Conservation (phyloP, 2,329 filamentous ascomycete species). For the Aspergillus novoparasiticus region DNA sequence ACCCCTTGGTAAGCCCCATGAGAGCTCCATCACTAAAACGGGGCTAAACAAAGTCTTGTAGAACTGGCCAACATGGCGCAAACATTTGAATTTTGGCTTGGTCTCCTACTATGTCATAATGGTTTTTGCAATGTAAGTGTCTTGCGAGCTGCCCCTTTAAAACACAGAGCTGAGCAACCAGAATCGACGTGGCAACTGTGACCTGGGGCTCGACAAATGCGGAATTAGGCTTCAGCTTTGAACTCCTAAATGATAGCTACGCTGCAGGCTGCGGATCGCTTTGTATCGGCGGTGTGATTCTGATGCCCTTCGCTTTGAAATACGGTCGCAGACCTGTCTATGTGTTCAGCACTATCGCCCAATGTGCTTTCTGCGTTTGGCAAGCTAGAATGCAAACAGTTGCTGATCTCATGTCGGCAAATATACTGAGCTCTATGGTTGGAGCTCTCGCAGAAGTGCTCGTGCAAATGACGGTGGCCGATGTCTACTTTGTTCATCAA, state of each 20-base stretch:
- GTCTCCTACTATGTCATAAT: not conserved
- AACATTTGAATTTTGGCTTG: not conserved
- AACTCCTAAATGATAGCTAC: slow-evolving; percentile 48
- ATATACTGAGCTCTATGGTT: slow-evolving; percentile 47
- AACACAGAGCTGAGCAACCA: not conserved
- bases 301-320: slow-evolving; percentile 52
- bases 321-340: slow-evolving; percentile 52
- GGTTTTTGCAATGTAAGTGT: not conserved
- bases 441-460: slow-evolving; percentile 49
- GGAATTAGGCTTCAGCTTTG: slow-evolving; percentile 48
- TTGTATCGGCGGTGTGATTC: slow-evolving; percentile 44
- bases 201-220: slow-evolving; percentile 48
- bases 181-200: not conserved
- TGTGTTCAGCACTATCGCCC: slow-evolving; percentile 43
- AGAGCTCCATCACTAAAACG: accelerated
- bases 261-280: slow-evolving; percentile 49
- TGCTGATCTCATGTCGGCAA: slow-evolving; percentile 48
- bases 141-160: not conserved
- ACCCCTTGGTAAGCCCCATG: not conserved
- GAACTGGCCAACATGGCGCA: not conserved
- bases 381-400: slow-evolving; percentile 45
- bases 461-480: slow-evolving; percentile 52
- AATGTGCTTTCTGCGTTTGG: slow-evolving; percentile 46
- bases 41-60: not conserved
- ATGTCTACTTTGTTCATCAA: slow-evolving; percentile 54